phyloP scores from a whole-genome alignment of 768 basidiomycete species.

The Boletus insuetus region DNA sequence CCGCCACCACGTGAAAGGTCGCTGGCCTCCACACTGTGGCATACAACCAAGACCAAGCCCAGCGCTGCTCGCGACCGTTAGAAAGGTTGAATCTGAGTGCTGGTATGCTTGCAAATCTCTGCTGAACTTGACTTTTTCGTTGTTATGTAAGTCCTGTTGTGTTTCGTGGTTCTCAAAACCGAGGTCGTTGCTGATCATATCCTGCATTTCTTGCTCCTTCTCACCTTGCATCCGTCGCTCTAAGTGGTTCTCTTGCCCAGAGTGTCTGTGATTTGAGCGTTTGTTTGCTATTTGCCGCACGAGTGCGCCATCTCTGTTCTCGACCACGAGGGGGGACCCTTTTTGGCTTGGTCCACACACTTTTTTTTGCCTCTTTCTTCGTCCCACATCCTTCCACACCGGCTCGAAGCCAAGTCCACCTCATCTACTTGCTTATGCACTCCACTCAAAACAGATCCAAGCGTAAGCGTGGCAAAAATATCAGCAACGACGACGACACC shows the following conservation, averaged over 20 bases:
- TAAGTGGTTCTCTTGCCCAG: slow-evolving; percentile 16
- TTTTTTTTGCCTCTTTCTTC: slow-evolving; percentile 25
- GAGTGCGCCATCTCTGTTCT: slow-evolving; percentile 21
- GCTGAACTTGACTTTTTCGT: slow-evolving; percentile 24
- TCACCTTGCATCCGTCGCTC: slow-evolving; percentile 18
- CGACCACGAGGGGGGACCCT: slow-evolving; percentile 22
- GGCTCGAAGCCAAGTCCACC: slow-evolving; percentile 18
- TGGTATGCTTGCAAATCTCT: slow-evolving; percentile 30
- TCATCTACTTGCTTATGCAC: slow-evolving; percentile 34
- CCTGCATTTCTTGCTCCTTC: slow-evolving; percentile 20
- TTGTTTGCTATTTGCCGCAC: slow-evolving; percentile 30
- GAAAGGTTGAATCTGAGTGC: slow-evolving; percentile 29
- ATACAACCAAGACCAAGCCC: slow-evolving; percentile 22
- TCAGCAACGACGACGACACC: slow-evolving; percentile 47
- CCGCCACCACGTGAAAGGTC: slow-evolving; percentile 29
- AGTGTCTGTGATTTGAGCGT: slow-evolving; percentile 32
- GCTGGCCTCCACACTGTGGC: slow-evolving; percentile 19
- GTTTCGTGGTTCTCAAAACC: slow-evolving; percentile 23
- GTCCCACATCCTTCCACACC: slow-evolving; percentile 19
- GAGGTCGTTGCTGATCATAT: slow-evolving; percentile 24
- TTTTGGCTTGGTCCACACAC: slow-evolving; percentile 29
- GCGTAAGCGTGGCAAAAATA: slow-evolving; percentile 52
- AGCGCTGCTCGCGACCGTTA: slow-evolving; percentile 12
- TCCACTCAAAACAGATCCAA: slow-evolving; percentile 41
- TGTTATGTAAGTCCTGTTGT: slow-evolving; percentile 37